Evolutionary conservation across 164 flowering plant species (phyloP), one percentile per base, ranked within the genome.

Genomic region (Warburgia ugandensis): DNA sequence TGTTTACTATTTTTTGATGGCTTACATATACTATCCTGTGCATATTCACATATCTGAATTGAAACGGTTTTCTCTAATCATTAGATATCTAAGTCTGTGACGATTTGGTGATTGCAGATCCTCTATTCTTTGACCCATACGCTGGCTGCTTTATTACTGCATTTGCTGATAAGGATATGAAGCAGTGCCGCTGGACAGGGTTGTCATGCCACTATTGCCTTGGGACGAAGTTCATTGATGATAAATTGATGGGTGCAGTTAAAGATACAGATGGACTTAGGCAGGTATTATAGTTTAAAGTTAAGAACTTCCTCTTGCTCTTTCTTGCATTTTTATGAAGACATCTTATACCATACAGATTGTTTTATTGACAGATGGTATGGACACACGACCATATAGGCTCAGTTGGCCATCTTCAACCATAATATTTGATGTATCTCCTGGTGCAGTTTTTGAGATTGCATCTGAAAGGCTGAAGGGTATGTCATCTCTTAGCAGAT

Each of bases 281-380:
- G 56, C 97, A 91, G 92, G 98, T 91, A 71, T 38, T 42, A 48
- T 60, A 22, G 48, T n/a, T n/a, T n/a, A n/a, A n/a, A n/a, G n/a
- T n/a, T n/a, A n/a, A n/a, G n/a, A n/a, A n/a, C n/a, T n/a, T n/a
- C n/a, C n/a, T n/a, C n/a, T n/a, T n/a, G n/a, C n/a, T n/a, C n/a
- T n/a, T n/a, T n/a, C n/a, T n/a, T n/a, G n/a, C 5, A 11, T 35
- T 19, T 21, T 30, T 12, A 38, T 56, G 48, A 12, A 41, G 43
- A 60, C 31, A 30, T 41, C 60, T 66, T 46, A 56, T 53, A 45
- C 51, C 20, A 11, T 73, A 68, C 72, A 87, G 97, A 78, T 84
- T 74, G 90, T 91, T 70, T 60, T 91, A 63, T 69, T 91, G 23
- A 77, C 92, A 65, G 96, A 91, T 76, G 97, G 97, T 19, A 84